Base-by-base conservation (phyloP, 2,329 filamentous ascomycete species). In the Colletotrichum lindemuthianum region DNA sequence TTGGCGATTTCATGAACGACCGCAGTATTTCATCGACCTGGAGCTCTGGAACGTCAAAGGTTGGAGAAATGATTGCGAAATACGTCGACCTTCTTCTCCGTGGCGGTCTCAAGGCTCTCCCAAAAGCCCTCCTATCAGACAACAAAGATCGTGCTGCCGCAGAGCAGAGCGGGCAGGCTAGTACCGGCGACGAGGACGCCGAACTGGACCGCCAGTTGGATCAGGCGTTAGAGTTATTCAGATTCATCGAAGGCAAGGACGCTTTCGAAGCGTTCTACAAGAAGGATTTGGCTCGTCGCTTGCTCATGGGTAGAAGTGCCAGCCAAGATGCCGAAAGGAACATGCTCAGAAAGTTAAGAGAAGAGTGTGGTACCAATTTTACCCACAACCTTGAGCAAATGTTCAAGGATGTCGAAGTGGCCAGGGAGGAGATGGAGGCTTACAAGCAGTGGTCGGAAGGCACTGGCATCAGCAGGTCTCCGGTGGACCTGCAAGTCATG, bases 221-320 rank as follows among this genome's bases (percentile, higher is more conserved):
- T 71, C 92, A 96, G 73, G 94, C 92, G 0, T 82, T 99, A 3
- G 95, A 98, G 75, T 83, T 99, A 5, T 99, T 99, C 84, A 88
- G 96, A 6, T 98, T 98, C 76, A 92, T 99, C 39, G 90, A 98
- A 73, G 96, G 96, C 69, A 99, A 99, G 76, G 95, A 96, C 59
- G 92, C 97, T 0, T 99, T 99, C 68, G 96, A 99, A 75, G 95
- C 96, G 1, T 99, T 99, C 75, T 99, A 99, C 85, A 99, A 99
- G 82, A 97, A 96, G 72, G 96, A 98, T 73, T 85, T 99, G 54
- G 95, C 96, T 1, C 87, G 94, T 13, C 87, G 96, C 50, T 80
- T 99, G 45, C 84, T 99, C 59, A 94, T 98, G 92, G 91, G 90
- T 43, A 88, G 94, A 68, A 97, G 93, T 74, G 94, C 95, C 24